phyloP scores from a whole-genome alignment of 352 stramenopile genomes.

The Phytophthora lateralis region DNA sequence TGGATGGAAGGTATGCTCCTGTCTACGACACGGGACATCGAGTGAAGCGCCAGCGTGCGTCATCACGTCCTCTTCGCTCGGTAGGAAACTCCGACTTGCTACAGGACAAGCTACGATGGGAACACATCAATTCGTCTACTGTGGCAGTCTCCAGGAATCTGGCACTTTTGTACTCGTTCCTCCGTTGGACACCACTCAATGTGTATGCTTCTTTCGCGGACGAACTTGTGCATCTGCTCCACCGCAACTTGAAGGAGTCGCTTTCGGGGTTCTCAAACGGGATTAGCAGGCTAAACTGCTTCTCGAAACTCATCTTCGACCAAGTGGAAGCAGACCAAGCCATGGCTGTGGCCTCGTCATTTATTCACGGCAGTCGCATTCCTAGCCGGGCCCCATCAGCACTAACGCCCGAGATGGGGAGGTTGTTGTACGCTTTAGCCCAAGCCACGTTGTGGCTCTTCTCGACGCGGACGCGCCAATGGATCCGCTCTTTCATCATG shows the following conservation, averaged over 20 bases:
- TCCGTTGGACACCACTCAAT: slow-evolving; percentile 51
- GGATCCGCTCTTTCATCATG: slow-evolving; percentile 43
- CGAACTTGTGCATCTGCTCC: slow-evolving; percentile 46
- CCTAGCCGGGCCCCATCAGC: background rate
- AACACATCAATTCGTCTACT: slow-evolving; percentile 17
- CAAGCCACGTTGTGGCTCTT: slow-evolving; percentile 55
- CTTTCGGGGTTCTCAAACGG: slow-evolving; percentile 16
- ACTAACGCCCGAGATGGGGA: slow-evolving; percentile 39
- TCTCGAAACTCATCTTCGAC: slow-evolving; percentile 49
- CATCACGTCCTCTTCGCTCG: background rate
- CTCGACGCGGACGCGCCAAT: slow-evolving; percentile 41
- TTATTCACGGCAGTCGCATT: background rate
- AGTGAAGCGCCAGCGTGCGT: background rate
- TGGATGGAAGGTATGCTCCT: background rate
- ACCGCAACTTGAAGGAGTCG: slow-evolving; percentile 40
- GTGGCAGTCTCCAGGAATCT: slow-evolving; percentile 61
- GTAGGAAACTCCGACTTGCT: background rate
- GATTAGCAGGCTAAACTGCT: slow-evolving; percentile 49
- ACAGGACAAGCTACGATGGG: slow-evolving; percentile 23
- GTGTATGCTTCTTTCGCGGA: slow-evolving; percentile 55
- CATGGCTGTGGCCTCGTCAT: background rate
- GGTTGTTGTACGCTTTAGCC: slow-evolving; percentile 39
- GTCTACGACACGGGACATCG: background rate
- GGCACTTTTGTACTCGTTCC: slow-evolving; percentile 50
- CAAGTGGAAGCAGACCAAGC: slow-evolving; percentile 24